Evolutionary conservation across 1,284 basidiomycete species (phyloP).

Genomic region (Microbotryum scabiosae): DNA sequence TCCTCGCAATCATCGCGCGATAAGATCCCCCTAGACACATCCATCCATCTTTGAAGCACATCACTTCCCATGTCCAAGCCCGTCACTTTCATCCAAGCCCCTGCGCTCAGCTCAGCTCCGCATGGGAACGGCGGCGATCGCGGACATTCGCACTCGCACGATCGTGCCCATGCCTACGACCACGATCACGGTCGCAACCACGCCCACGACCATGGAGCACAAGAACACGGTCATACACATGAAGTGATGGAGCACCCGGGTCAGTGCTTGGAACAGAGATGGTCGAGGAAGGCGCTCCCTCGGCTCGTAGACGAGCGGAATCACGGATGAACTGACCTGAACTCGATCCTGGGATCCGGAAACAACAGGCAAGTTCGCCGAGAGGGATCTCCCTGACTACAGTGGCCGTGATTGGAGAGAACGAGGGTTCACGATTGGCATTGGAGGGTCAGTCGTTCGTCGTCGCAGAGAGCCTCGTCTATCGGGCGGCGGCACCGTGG

Average conservation of each 20-base stretch:
- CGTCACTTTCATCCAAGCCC: conserved; percentile 16
- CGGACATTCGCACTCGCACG: conserved; percentile 4
- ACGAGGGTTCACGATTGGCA: conserved; percentile 91
- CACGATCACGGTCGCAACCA: conserved; percentile 21
- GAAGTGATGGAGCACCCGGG: conserved; percentile 71
- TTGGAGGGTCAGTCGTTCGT: conserved; percentile 70
- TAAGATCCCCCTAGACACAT: too few species aligned
- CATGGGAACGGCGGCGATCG: too few species aligned
- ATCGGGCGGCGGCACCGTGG: background rate
- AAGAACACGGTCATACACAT: conserved; percentile 80
- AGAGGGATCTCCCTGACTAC: conserved; percentile 88
- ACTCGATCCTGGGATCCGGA: conserved; percentile 18
- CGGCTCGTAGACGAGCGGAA: conserved; percentile 1
- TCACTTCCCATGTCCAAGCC: too few species aligned
- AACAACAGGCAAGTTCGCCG: conserved; percentile 70
- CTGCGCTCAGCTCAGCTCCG: conserved; percentile 9
- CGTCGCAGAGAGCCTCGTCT: background rate
- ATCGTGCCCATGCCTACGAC: conserved; percentile 16
- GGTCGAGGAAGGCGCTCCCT: background rate
- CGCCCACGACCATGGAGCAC: conserved; percentile 11
- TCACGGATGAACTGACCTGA: conserved; percentile 4
- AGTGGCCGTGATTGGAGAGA: conserved; percentile 76
- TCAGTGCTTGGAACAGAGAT: conserved; percentile 37
- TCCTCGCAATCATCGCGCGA: too few species aligned
- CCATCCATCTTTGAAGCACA: too few species aligned